Evolutionary conservation across 2,329 filamentous ascomycete species (phyloP), one percentile per base, ranked within the genome.

Genomic region (Clonostachys byssicola): DNA sequence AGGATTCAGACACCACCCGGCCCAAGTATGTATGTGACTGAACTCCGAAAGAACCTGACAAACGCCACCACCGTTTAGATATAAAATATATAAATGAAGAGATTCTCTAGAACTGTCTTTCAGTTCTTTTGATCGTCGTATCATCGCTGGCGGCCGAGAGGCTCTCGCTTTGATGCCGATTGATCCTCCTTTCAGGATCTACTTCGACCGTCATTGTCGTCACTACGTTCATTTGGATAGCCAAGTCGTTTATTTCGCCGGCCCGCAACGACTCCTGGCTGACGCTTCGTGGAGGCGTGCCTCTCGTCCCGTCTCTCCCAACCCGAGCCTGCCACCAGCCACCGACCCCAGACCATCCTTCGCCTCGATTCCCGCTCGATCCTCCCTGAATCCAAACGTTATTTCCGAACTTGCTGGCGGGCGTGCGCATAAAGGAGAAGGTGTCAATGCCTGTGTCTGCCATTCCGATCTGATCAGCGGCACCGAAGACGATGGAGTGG

Each of bases 361-460:
- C 16, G 12, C 40, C 5, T 18, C 13, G 40, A 42, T 18, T 42
- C 40, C 14, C 17, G 7, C 36, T 34, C 5, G 23, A 12, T 5
- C 12, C 43, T 16, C 43, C 43, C 30, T 45, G 23, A 36, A 45
- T 45, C 43, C 30, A 36, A 2, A 65, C 61, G 2, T 61, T 58
- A 42, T 68, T 67, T 8, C 65, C 65, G 40, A 64, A 62, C 35
- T 52, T 53, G 43, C 12, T 18, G n/a, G 23, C 23, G 14, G 43
- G 43, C 12, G 54, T 54, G 12, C 54, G 49, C 53, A 60, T 60
- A 40, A 65, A 65, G 2, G 62, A 55, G 35, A 71, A 70, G 0
- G 66, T 69, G n/a, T 60, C 56, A 20, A 70, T 42, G 6, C 67
- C 67, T 1, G 60, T 63, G 12, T 68, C 61, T 47, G 63, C 64